Conservation (phyloP, 2,329 filamentous ascomycete species). For the Colletotrichum musicola region DNA sequence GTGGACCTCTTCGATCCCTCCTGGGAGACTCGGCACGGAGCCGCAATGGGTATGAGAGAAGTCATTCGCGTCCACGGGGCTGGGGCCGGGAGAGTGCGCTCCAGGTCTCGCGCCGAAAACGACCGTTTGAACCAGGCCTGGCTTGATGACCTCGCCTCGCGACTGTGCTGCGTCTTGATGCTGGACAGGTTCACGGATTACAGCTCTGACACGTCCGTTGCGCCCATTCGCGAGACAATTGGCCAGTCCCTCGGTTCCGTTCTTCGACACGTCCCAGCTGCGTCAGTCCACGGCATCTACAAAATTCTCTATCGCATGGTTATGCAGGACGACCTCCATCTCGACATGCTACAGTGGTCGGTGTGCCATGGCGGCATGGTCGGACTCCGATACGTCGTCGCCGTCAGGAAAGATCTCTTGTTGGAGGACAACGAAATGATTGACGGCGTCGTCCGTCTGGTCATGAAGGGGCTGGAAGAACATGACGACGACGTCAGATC, state of each 20-base stretch:
- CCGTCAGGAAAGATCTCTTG: conserved; percentile 91
- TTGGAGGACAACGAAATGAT: conserved; percentile 87
- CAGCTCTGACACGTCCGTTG: conserved; percentile 96
- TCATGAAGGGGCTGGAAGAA: conserved; percentile 95
- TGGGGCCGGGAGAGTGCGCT: conserved; percentile 83
- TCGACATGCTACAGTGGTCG: conserved; percentile 86
- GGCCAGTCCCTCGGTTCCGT: conserved; percentile 94
- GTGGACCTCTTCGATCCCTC: conserved; percentile 92
- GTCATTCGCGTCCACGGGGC: conserved; percentile 91
- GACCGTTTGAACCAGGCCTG: conserved; percentile 83
- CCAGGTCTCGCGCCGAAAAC: conserved; percentile 80
- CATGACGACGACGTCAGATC: conserved; percentile 95
- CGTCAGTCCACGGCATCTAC: conserved; percentile 88
- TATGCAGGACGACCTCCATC: conserved; percentile 85
- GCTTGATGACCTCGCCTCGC: conserved; percentile 95
- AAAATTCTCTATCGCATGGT: conserved; percentile 88
- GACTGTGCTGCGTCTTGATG: conserved; percentile 95
- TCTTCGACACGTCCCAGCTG: conserved; percentile 82
- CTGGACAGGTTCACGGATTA: conserved; percentile 98
- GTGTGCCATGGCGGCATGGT: conserved; percentile 99
- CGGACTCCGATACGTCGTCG: conserved; percentile 92
- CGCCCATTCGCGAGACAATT: conserved; percentile 94
- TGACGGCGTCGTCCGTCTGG: conserved; percentile 90
- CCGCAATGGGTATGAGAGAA: conserved; percentile 94
- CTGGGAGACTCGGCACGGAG: conserved; percentile 97